Conservation (phyloP, 805 yeast genomes). For the Lachancea nothofagi region DNA sequence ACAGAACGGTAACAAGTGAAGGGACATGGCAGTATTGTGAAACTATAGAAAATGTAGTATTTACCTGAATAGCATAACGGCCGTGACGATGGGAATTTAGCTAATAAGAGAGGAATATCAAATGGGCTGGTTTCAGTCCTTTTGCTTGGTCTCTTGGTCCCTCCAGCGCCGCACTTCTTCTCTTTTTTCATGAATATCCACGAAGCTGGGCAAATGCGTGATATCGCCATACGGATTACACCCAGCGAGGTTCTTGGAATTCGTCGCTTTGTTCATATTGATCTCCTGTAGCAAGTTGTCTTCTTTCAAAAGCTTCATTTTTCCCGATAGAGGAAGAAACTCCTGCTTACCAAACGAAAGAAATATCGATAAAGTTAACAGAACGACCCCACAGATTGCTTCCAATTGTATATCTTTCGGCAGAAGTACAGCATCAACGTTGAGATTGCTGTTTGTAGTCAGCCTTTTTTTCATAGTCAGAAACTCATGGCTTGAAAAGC, state of each 20-base stretch:
- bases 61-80: background rate
- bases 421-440: slow-evolving; percentile 12
- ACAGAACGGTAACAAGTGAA: slow-evolving; percentile 2
- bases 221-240: slow-evolving; percentile 29
- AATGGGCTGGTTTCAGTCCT: too few species aligned
- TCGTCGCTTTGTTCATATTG: slow-evolving; percentile 28
- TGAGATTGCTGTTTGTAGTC: slow-evolving; percentile 4
- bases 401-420: slow-evolving; percentile 32
- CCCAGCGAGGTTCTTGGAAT: slow-evolving; percentile 26
- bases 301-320: slow-evolving; percentile 13
- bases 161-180: slow-evolving; percentile 18
- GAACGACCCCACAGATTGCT: slow-evolving; percentile 20
- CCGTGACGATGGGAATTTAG: background rate
- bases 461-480: slow-evolving; percentile 21
- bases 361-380: slow-evolving; percentile 23
- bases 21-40: background rate
- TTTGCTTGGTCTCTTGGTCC: slow-evolving; percentile 4
- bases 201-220: slow-evolving; percentile 25
- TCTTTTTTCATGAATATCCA: slow-evolving; percentile 26
- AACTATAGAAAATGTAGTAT: background rate
- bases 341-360: slow-evolving; percentile 23
- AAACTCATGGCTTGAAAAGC: slow-evolving; percentile 32
- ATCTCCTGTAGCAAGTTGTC: slow-evolving; percentile 29
- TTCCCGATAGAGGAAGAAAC: slow-evolving; percentile 21
- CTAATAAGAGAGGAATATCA: too few species aligned